These are phyloP conservation scores for Piromyces finnis DNA, from an alignment of 192 early-diverging fungal species.

Conservation along the genomic window DNA sequence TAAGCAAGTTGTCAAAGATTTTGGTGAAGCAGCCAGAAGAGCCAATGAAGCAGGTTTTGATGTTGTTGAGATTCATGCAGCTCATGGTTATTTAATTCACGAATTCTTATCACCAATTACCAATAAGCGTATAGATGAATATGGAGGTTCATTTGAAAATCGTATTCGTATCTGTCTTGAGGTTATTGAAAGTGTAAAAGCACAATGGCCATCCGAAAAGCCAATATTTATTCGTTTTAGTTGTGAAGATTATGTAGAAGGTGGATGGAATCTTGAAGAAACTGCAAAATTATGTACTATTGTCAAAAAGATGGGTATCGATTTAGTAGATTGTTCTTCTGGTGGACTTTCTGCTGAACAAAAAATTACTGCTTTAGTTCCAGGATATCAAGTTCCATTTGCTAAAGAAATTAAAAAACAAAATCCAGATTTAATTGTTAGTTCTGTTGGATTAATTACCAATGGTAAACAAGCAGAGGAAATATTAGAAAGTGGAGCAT, in stretches of 20 bases:
- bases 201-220: slow-evolving; percentile 52
- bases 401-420: background rate
- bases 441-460: slow-evolving; percentile 55
- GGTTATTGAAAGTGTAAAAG: slow-evolving; percentile 26
- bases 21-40: slow-evolving; percentile 41
- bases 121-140: slow-evolving; percentile 78
- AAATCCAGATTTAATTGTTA: slow-evolving; percentile 27
- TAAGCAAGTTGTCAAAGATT: slow-evolving; percentile 33
- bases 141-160: slow-evolving; percentile 83
- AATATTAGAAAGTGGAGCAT: slow-evolving; percentile 36
- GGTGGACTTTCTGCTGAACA: slow-evolving; percentile 43
- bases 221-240: slow-evolving; percentile 75
- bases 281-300: slow-evolving; percentile 35
- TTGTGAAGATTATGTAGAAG: slow-evolving; percentile 47
- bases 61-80: slow-evolving; percentile 75
- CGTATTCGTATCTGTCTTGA: slow-evolving; percentile 61
- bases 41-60: slow-evolving; percentile 71
- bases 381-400: background rate
- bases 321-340: slow-evolving; percentile 66
- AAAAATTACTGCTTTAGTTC: slow-evolving; percentile 3
- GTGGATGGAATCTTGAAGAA: slow-evolving; percentile 47
- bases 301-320: slow-evolving; percentile 49
- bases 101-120: slow-evolving; percentile 61
- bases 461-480: slow-evolving; percentile 45
- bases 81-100: slow-evolving; percentile 78